Percentiles rank a stretch among this genome's conserved stretches.
phyloP scores from a whole-genome alignment of 164 flowering plant genomes.

The Santalum album region DNA sequence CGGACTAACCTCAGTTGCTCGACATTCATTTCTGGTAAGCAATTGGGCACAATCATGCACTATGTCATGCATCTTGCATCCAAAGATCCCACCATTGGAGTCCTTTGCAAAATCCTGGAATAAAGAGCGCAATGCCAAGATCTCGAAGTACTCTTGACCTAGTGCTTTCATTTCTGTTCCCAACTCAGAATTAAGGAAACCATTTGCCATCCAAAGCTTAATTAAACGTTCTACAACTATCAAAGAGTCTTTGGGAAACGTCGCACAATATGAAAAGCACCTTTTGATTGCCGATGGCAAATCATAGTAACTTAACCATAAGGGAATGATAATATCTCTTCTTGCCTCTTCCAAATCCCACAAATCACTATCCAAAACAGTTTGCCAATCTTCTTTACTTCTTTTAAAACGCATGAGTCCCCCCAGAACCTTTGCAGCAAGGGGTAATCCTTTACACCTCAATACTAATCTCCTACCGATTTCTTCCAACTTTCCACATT shows the following conservation, averaged over 20 bases:
- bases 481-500: too few relatives aligned
- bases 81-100: not conserved
- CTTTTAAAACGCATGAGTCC: too few relatives aligned
- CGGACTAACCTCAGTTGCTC: too few relatives aligned
- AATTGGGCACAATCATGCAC: slow-evolving; percentile 4
- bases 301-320: slow-evolving; percentile 18
- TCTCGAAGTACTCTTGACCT: slow-evolving; percentile 9
- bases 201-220: slow-evolving; percentile 15
- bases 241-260: slow-evolving; percentile 12
- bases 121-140: slow-evolving; percentile 10
- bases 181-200: not conserved
- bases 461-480: too few relatives aligned
- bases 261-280: slow-evolving; percentile 19
- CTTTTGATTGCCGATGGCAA: slow-evolving; percentile 11
- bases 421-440: too few relatives aligned
- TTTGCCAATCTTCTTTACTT: too few relatives aligned
- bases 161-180: slow-evolving; percentile 3
- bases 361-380: too few relatives aligned
- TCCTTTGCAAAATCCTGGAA: slow-evolving; percentile 1
- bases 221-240: slow-evolving; percentile 7
- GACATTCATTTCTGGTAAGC: too few relatives aligned
- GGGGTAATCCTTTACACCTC: too few relatives aligned
- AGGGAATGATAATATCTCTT: slow-evolving; percentile 1
- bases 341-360: not conserved
- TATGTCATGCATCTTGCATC: slow-evolving; percentile 2